phyloP scores from a whole-genome alignment of 139 green algal genomes.

The Chlamydomonas schloesseri region DNA sequence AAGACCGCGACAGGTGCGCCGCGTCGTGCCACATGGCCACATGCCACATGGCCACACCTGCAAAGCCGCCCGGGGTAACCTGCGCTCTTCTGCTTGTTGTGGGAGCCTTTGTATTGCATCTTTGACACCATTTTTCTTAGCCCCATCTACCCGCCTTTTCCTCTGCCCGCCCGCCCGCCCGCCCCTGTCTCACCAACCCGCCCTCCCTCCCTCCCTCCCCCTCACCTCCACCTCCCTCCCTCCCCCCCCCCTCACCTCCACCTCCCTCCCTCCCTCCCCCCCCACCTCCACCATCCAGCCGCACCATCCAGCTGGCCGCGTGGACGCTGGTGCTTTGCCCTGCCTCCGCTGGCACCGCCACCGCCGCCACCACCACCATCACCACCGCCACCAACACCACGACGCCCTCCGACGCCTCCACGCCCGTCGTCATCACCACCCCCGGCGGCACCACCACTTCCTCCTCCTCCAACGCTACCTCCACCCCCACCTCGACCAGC shows the following conservation, averaged over 20 bases:
- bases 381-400: not conserved
- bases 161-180: too few relatives aligned
- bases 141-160: too few relatives aligned
- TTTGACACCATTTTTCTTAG: too few relatives aligned
- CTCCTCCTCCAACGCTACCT: not conserved
- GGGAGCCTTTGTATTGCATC: too few relatives aligned
- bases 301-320: constrained; percentile 14
- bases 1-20: not conserved
- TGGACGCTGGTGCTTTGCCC: constrained; percentile 28
- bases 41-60: too few relatives aligned
- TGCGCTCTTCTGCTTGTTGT: too few relatives aligned
- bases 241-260: not conserved
- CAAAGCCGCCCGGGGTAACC: too few relatives aligned
- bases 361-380: not conserved
- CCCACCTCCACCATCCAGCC: not conserved
- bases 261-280: not conserved
- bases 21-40: too few relatives aligned
- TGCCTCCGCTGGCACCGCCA: not conserved
- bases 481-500: not conserved
- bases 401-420: not conserved
- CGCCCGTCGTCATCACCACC: too few relatives aligned
- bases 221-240: too few relatives aligned
- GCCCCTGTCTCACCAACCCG: too few relatives aligned
- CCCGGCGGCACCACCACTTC: not conserved
- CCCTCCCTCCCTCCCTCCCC: too few relatives aligned